Base-by-base conservation (phyloP, 345 rosid genomes). In the Lumnitzera littorea region DNA sequence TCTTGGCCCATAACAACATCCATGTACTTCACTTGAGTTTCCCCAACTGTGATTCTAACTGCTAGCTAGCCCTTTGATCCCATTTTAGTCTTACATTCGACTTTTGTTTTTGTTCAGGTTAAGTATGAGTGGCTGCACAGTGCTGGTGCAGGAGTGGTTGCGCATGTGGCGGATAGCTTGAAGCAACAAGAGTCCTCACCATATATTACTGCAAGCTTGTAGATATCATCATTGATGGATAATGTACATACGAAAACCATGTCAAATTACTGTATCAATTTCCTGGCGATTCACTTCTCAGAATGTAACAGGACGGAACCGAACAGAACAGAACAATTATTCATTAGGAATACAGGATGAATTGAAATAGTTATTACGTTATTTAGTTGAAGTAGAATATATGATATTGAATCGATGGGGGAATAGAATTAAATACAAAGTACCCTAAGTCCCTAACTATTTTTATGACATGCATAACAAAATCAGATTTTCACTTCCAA, bases 1-100 rank as follows among this genome's bases (percentile, higher is more conserved):
- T 87, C 80, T 83, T 90, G 60, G 99, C 99, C 25, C 97, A 94
- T 60, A 90, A 94, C 74, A 90, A 94, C 73, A 87, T 94, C 46
- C 97, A 94, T 25, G 99, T 90, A 80, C 43, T 36, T 36, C 9
- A 4, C 11, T 36, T 6, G 36, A 5, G 5, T 6, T 36, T 36
- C 43, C 9, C 43, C 43, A 36, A 5, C 55, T 47, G 47, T 53
- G 29, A 41, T 23, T 49, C 14, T 20, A 5, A 3, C 23, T 23
- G 4, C 49, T 31, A 29, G 4, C 49, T 31, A 29, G 46, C 15
- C 15, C 23, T 8, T 49, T 3, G 54, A 7, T 25, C 12, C 53
- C 27, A 31, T 47, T 4, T 48, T 60, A 24, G 41, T 23, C 49
- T 48, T 57, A 1, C 50, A 15, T 12, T 57, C 1, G 14, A 57